Evolutionary conservation across 805 yeast species (phyloP), one percentile per base, ranked within the genome.

Genomic region (Wickerhamiella dianesei): DNA sequence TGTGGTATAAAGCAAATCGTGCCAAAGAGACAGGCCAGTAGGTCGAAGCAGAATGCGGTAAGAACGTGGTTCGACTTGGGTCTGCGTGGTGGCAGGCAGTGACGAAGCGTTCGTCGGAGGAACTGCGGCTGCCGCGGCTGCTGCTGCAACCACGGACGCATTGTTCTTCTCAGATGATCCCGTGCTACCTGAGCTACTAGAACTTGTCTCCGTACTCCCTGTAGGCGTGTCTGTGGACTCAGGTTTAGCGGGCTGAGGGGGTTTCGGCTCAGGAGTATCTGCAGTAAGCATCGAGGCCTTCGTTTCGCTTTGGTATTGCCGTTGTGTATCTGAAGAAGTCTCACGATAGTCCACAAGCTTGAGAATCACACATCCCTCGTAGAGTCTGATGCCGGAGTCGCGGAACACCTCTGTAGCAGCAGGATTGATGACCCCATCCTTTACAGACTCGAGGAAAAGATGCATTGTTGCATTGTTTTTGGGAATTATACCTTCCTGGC

Each of bases 311-410:
- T 39, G 41, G 17, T 18, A 16, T 12, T 39, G 41, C 12, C 20
- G 35, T 12, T 39, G 43, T 16, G 64, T 21, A 12, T 41, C 32
- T 20, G 45, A 39, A 5, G 21, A 9, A 36, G 41, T 68, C 49
- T 74, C 71, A 20, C 96, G 69, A 61, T 88, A 95, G 63, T 89
- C 98, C 53, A 75, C 76, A n/a, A 89, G 80, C 59, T 85, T 85
- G 43, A 89, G 63, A 14, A 89, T 83, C 37, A 89, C 68, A 61
- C 94, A 84, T 0, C 96, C 96, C 59, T 92, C 96, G 61, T 85
- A 89, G 46, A 86, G 75, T 50, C 77, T 76, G 32, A 88, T 76
- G 17, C 88, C 82, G 35, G 89, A 84, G 61, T 89, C 97, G 57
- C 82, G 78, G 41, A 92, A 71, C 8, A 89, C 82, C 64, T 92